Evolutionary conservation across 2,329 filamentous ascomycete genomes (phyloP), one percentile per base, ranked within the genome.

Genomic region (Arthroderma sp.): DNA sequence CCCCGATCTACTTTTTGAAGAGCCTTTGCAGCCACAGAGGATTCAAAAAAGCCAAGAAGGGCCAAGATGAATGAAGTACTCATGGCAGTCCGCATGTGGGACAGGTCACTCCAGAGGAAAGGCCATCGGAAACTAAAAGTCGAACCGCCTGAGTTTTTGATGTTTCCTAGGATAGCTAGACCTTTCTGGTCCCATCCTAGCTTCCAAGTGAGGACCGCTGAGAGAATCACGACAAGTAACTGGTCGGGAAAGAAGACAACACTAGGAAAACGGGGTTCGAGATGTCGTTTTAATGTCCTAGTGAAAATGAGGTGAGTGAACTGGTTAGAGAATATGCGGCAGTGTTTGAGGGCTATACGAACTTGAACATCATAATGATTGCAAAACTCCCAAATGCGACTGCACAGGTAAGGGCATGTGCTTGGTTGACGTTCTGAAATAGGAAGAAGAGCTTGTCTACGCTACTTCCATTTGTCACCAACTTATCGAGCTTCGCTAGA

Each of bases 31-130:
- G 91, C 91, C 8, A 98, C 87, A 0, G 87, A 94, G 2, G 86
- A 94, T 64, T 98, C 91, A 56, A 98, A 98, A 65, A 98, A 98
- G n/a, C 91, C 91, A 0, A 98, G 78, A 27, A 98, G 72, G 0
- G 88, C 86, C 51, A 98, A 94, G 44, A 96, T 72, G 57, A 98
- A 94, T 0, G 86, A 83, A 0, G 91, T 96, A 42, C 85, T 82
- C 74, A 96, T 83, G 33, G 86, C 83, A 50, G 86, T 83, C 22
- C 83, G 81, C 44, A 93, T 84, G 58, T 95, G 83, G 27, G 77
- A 74, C 71, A 96, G 80, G 54, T 93, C 78, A 4, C 77, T 72
- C 2, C 77, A 66, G 51, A 80, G 77, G 56, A 95, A 91, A 0
- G 91, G 89, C 74, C 88, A 95, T 49, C 83, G 79, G 53, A 95